Base-by-base conservation (phyloP, 2,329 filamentous ascomycete species). In the Venturia oleaginea region DNA sequence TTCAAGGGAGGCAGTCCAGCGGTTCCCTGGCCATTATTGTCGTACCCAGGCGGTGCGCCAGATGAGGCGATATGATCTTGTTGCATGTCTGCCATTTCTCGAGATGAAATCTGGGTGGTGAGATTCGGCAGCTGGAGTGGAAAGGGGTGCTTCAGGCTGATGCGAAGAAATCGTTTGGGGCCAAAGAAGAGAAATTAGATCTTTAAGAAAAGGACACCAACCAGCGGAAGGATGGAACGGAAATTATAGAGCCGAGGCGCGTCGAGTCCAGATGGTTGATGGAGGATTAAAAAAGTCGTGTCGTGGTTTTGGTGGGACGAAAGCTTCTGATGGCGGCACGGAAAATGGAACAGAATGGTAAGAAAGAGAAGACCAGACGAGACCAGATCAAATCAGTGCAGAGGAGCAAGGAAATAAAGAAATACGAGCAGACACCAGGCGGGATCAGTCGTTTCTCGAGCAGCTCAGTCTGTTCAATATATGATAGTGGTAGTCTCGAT, bases 1-100 rank as follows among this genome's bases (percentile, higher is more conserved):
- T 88, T 86, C 69, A 89, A 84, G 63, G 87, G 85, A 57, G 95
- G 89, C 67, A 96, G 86, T 69, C 92, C 89, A 67, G 92, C 92
- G 65, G 93, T 92, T 66, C 77, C 77, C 78, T 91, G 89, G 70
- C 84, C 83, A 73, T 85, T 86, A 73, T 91, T 89, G 76, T 92
- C 90, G 77, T 89, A 92, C 73, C 89, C 90, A 70, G 90, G 87
- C 51, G 51, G 51, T 69, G 87, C 87, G 72, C 86, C 88, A 70
- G 85, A 81, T 71, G 87, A 84, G 67, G 84, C 38, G 42, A 40
- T 61, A 17, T 61, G 37, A 37, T 57, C 59, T 40, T 61, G 37
- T 37, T 46, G 59, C 37, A 61, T 46, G 11, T 61, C 37, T 34
- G 42, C 59, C 37, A 61, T 46, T 61, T 46, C 34, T 61, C 24